phyloP scores from a whole-genome alignment of 2,329 filamentous ascomycete genomes.

The Lasiodiplodia citricola region DNA sequence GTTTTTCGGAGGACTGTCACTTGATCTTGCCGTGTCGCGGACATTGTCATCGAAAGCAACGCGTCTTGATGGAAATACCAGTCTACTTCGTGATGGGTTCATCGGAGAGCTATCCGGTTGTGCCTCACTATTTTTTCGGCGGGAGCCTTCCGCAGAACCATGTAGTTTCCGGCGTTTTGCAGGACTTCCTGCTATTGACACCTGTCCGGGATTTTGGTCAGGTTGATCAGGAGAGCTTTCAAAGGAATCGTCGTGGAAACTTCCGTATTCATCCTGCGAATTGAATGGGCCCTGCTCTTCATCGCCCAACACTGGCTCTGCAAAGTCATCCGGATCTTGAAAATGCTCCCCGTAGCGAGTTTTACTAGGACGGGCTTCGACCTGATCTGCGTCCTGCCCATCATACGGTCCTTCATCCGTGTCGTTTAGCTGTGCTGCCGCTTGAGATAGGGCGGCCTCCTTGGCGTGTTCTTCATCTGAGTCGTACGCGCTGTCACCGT shows the following conservation, averaged over 20 bases:
- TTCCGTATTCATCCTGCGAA: slow-evolving; percentile 26
- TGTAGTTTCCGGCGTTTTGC: slow-evolving; percentile 2
- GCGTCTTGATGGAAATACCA: background rate
- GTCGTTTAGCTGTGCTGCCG: background rate
- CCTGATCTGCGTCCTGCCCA: background rate
- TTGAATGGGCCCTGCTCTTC: background rate
- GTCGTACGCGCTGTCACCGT: slow-evolving; percentile 46
- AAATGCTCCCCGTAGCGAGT: background rate
- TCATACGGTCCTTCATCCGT: background rate
- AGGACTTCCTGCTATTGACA: background rate
- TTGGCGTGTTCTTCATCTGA: slow-evolving; percentile 48
- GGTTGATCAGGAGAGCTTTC: background rate
- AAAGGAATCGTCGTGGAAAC: slow-evolving; percentile 24
- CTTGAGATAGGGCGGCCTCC: background rate
- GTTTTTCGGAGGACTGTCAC: slow-evolving; percentile 8
- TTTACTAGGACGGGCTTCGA: background rate
- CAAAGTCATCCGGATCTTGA: background rate
- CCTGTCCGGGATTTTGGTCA: background rate
- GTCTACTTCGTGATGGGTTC: background rate
- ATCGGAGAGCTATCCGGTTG: background rate
- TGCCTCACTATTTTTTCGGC: background rate
- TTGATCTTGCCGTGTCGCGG: background rate
- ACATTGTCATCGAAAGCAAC: slow-evolving; percentile 18
- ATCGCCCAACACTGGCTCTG: background rate
- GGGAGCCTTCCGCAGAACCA: background rate